phyloP scores from a whole-genome alignment of 148 eudicot genomes.

The Rhododendron mucronatum region DNA sequence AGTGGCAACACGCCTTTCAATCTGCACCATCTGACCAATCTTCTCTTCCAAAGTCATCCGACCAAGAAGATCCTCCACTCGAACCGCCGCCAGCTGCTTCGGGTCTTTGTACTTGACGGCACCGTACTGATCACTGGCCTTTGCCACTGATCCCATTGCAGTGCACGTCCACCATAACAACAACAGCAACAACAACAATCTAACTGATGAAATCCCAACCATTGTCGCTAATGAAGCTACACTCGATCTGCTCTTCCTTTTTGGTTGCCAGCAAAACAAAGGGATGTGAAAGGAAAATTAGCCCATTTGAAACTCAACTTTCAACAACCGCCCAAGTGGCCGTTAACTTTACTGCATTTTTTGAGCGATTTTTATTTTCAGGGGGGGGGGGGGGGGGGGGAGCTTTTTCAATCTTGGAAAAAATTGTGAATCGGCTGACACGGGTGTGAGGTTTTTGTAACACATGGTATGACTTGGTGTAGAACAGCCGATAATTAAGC shows the following conservation, averaged over 20 bases:
- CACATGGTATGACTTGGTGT: too few relatives aligned
- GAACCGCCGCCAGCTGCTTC: slow-evolving; percentile 39
- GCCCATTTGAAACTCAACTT: background rate
- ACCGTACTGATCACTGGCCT: slow-evolving; percentile 11
- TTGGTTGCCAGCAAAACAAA: background rate
- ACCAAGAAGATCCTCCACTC: slow-evolving; percentile 58
- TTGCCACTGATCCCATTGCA: slow-evolving; percentile 8
- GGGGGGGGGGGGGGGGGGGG: background rate
- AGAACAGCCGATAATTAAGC: too few relatives aligned
- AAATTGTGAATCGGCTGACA: too few relatives aligned
- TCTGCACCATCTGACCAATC: slow-evolving; percentile 88
- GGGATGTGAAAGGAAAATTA: background rate
- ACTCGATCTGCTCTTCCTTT: background rate
- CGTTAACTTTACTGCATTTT: background rate
- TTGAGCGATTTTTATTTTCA: background rate
- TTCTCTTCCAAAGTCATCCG: slow-evolving; percentile 75
- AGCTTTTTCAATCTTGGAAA: too few relatives aligned
- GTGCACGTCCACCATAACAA: slow-evolving; percentile 21
- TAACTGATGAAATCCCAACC: slow-evolving; percentile 8
- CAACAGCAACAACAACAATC: slow-evolving; percentile 19
- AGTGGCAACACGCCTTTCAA: slow-evolving; percentile 56
- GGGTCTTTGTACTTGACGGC: slow-evolving; percentile 59
- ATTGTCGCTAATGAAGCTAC: background rate
- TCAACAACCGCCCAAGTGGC: background rate
- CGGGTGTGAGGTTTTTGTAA: too few relatives aligned